Conservation (phyloP, 495 filamentous ascomycete genomes). For the Mycothermus thermophilus region DNA sequence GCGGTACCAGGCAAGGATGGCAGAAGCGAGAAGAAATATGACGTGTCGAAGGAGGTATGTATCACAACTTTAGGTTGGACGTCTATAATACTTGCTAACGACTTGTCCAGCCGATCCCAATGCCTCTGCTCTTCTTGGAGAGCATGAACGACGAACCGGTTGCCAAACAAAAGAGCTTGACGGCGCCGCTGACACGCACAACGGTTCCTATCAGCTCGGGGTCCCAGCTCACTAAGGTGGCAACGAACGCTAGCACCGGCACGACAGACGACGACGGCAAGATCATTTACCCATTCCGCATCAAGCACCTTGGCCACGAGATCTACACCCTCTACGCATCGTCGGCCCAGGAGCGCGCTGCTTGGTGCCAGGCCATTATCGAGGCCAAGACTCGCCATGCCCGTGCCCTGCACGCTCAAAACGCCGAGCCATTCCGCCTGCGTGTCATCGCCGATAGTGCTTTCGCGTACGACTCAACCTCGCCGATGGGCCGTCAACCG, state of each 20-base stretch:
- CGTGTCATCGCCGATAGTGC: constrained; percentile 85
- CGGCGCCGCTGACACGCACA: constrained; percentile 44
- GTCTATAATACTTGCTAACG: constrained; percentile 3
- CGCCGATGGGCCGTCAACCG: constrained; percentile 29
- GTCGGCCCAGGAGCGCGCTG: constrained; percentile 53
- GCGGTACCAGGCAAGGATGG: constrained; percentile 51
- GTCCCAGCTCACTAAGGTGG: constrained; percentile 37
- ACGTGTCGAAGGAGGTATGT: constrained; percentile 81
- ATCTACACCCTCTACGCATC: constrained; percentile 79
- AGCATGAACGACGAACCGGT: constrained; percentile 84
- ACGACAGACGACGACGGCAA: constrained; percentile 46
- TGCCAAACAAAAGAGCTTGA: constrained; percentile 69
- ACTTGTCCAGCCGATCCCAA: constrained; percentile 64
- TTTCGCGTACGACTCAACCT: constrained; percentile 66
- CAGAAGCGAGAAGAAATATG: constrained; percentile 71
- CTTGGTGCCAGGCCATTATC: constrained; percentile 89
- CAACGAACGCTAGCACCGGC: constrained; percentile 31
- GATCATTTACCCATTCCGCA: constrained; percentile 83
- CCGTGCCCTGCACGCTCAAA: constrained; percentile 72
- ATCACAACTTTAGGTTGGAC: constrained; percentile 2
- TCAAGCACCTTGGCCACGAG: constrained; percentile 92
- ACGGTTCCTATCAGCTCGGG: constrained; percentile 33
- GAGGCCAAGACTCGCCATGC: constrained; percentile 91
- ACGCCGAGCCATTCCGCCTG: constrained; percentile 89
- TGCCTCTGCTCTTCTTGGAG: constrained; percentile 87